Evolutionary conservation across 441 rosid species (phyloP).

Genomic region (Gossypium lobatum): DNA sequence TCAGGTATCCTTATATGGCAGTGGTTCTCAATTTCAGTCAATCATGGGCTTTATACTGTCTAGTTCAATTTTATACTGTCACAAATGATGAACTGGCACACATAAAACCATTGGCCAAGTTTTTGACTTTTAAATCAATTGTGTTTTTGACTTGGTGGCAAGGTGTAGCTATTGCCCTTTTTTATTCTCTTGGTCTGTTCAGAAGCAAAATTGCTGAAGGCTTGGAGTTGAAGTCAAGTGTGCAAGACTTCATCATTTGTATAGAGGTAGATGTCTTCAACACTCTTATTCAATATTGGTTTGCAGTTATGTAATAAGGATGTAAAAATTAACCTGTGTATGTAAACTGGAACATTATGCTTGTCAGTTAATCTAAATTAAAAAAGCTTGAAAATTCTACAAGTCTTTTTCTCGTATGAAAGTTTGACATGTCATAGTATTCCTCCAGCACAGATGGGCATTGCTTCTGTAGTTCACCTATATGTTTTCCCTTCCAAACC

Average conservation of each 20-base stretch:
- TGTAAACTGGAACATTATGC: not conserved
- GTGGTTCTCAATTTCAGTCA: conserved; percentile 95
- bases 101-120: conserved; percentile 92
- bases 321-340: not conserved
- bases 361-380: not conserved
- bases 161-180: conserved; percentile 94
- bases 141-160: conserved; percentile 99
- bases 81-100: conserved; percentile 87
- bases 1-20: conserved; percentile 92
- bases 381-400: conserved; percentile 1
- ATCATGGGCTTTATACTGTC: conserved; percentile 95
- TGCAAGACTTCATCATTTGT: conserved; percentile 96
- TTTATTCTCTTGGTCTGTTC: conserved; percentile 77
- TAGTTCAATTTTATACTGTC: conserved; percentile 86
- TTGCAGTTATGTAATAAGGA: no score
- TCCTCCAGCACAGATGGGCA: conserved; percentile 94
- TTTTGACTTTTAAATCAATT: conserved; percentile 86
- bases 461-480: conserved; percentile 93
- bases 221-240: conserved; percentile 81
- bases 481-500: conserved; percentile 95
- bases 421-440: conserved; percentile 38
- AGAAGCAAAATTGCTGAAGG: conserved; percentile 76
- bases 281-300: no score
- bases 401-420: conserved; percentile 14
- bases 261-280: conserved; percentile 71